Base-by-base conservation (phyloP, 495 filamentous ascomycete species). In the Penicillium pancosmium region DNA sequence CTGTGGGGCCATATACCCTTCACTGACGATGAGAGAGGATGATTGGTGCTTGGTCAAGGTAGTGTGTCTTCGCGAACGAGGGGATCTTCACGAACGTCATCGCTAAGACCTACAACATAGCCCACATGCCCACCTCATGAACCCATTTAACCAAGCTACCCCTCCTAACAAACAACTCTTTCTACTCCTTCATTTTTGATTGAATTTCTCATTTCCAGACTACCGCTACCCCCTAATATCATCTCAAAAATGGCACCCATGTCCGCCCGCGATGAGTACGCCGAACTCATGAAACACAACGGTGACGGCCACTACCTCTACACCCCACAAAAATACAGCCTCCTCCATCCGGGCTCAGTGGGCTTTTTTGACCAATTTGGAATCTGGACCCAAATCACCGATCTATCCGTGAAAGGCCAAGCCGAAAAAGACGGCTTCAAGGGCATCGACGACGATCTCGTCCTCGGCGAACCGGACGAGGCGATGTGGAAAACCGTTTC, bases 331-430 rank as follows among this genome's bases (percentile, higher is more conserved):
- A 44, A 9, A 43, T 62, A 35, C 38, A 43, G 19, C 36, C 31
- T 55, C 23, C 31, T 59, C n/a, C 60, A 63, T 48, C 60, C 60
- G 2, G 55, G 60, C 27, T 44, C 33, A 5, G 38, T 63, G 25
- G 60, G 56, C 3, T 63, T 35, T 36, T 63, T 63, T 21, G 60
- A 59, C 33, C 31, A 54, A 18, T n/a, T 48, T 11, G 56, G 60
- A 27, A n/a, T 8, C 2, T 63, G 55, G 55, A 55, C 33, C 18
- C 13, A 23, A 11, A 59, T 63, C 40, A 59, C 60, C 38, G 60
- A 63, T 31, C 34, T 63, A 9, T 63, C 60, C 7, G 21, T 46
- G 7, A 44, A 41, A n/a, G 60, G 60, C 8, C 55, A 36, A 21
- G 18, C 60, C 12, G 55, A 63, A 19, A 36, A 43, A 3, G 52